Evolutionary conservation across 495 filamentous ascomycete genomes (phyloP).

Genomic region (Alectoria sarmentosa): DNA sequence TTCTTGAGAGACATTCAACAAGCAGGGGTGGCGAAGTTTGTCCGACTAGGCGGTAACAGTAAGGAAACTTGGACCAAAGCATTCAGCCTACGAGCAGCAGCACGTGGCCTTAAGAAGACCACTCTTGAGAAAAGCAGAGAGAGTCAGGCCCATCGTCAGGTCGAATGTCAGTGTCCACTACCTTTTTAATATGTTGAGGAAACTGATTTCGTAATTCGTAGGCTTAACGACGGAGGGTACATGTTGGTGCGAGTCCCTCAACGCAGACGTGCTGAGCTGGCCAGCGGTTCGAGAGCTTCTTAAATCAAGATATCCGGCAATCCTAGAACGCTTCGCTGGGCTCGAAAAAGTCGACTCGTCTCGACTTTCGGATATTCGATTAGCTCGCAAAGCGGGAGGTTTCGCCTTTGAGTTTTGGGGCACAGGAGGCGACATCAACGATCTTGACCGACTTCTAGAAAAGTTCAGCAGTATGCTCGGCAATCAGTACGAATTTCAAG

Average conservation of each 20-base stretch:
- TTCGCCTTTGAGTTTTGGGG: constrained; percentile 30
- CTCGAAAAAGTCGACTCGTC: constrained; percentile 20
- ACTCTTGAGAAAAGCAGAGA: constrained; percentile 13
- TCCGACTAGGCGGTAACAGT: constrained; percentile 57
- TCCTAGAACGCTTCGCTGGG: constrained; percentile 17
- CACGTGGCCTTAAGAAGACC: constrained; percentile 18
- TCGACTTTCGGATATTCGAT: constrained; percentile 23
- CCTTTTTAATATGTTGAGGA: neutral
- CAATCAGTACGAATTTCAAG: constrained; percentile 2
- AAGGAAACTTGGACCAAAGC: constrained; percentile 35
- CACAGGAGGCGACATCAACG: constrained; percentile 26
- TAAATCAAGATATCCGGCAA: constrained; percentile 11
- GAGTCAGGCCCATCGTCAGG: constrained; percentile 10
- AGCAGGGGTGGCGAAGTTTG: constrained; percentile 46
- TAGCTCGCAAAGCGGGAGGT: constrained; percentile 25
- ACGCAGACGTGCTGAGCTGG: constrained; percentile 22
- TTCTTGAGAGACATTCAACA: constrained; percentile 49
- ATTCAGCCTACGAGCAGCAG: constrained; percentile 21
- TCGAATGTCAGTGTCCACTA: constrained; percentile 11
- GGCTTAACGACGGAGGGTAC: constrained; percentile 22
- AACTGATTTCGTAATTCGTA: neutral
- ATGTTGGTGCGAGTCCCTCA: constrained; percentile 25
- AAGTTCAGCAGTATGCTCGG: constrained; percentile 21
- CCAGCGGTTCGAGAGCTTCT: constrained; percentile 24
- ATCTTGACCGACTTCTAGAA: constrained; percentile 21